These are phyloP conservation scores for Kalanchoe fedtschenkoi DNA, from an alignment of 164 flowering plant genomes.

Conservation along the genomic window DNA sequence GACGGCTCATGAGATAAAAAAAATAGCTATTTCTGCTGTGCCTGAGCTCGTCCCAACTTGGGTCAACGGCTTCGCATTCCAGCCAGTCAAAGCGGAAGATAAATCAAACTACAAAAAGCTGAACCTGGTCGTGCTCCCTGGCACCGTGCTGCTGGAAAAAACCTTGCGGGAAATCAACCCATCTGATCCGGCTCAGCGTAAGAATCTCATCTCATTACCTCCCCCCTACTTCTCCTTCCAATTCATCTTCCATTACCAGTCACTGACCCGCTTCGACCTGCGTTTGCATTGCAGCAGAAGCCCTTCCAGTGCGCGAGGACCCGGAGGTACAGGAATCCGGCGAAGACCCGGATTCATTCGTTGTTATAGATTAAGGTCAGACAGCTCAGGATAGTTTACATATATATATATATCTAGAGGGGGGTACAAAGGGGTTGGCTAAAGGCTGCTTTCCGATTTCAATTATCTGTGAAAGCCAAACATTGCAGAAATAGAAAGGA, in stretches of 20 bases:
- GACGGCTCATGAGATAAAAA: neutral
- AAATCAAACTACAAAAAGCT: neutral
- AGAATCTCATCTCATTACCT: neutral
- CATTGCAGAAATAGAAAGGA: neutral
- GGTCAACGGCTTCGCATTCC: neutral
- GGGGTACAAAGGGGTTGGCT: neutral
- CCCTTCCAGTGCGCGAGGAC: neutral
- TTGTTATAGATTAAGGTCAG: neutral
- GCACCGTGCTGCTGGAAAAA: neutral
- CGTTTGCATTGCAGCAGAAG: neutral
- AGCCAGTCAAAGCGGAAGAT: neutral
- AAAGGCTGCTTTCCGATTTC: neutral
- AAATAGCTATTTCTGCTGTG: neutral
- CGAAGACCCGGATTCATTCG: neutral
- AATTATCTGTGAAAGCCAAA: constrained; percentile 1
- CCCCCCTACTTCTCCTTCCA: neutral
- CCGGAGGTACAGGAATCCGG: neutral
- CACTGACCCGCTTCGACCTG: neutral
- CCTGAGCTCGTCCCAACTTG: neutral
- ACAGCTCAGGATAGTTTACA: neutral
- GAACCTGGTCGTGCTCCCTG: neutral
- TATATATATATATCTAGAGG: neutral
- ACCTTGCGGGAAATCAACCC: neutral
- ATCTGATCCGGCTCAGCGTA: neutral
- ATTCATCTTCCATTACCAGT: neutral